These are phyloP conservation scores for Olyra latifolia DNA, from an alignment of 176 grass and related monocot genomes.

Conservation along the genomic window DNA sequence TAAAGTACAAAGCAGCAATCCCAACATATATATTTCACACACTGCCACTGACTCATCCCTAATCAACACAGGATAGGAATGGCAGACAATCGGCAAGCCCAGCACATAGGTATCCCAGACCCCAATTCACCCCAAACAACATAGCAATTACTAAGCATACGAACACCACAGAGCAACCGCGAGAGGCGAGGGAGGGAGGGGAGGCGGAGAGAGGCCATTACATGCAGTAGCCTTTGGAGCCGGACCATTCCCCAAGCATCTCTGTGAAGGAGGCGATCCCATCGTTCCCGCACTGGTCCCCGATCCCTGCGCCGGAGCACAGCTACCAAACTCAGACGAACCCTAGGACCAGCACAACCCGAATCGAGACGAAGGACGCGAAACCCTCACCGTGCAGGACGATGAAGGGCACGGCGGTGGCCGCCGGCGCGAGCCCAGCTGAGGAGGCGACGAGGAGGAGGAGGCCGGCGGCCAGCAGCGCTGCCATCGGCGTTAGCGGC, in stretches of 20 bases:
- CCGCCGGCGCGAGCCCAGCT: conserved; percentile 25
- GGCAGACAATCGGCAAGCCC: background rate
- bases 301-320: conserved; percentile 50
- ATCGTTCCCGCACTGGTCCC: conserved; percentile 82
- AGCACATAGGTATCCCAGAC: background rate
- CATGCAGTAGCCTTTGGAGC: conserved; percentile 89
- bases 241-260: conserved; percentile 71
- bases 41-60: background rate
- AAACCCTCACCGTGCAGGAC: conserved; percentile 67
- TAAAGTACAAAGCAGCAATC: background rate
- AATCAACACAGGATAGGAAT: background rate
- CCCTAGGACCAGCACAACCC: background rate
- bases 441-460: background rate
- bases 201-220: conserved; percentile 12
- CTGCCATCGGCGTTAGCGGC: background rate
- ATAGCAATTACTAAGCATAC: background rate
- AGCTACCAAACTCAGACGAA: conserved; percentile 9
- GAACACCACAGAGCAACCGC: background rate
- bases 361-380: background rate
- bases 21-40: background rate
- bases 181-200: background rate
- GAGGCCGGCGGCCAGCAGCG: background rate
- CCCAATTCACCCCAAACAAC: background rate
- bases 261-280: conserved; percentile 78
- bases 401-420: conserved; percentile 56